Base-by-base conservation (phyloP, 306 rosid genomes). In the Cucurbita maxima region DNA sequence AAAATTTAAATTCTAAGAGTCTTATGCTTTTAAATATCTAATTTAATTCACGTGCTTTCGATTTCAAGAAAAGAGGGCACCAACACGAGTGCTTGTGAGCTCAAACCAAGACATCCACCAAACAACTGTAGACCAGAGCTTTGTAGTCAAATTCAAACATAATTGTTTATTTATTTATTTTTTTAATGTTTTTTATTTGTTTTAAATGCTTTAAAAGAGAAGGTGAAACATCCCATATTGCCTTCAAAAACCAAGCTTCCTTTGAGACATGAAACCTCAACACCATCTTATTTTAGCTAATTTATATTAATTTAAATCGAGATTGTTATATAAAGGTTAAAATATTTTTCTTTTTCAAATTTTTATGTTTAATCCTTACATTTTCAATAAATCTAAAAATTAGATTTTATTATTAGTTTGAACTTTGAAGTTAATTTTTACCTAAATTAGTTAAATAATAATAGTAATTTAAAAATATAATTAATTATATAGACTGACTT, bases 91-190 rank as follows among this genome's bases (percentile, higher is more conserved):
- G 8, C 41, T 22, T 70, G 74, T 70, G 74, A 70, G 58, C 74
- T 70, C 58, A 70, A 70, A 70, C 45, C 44, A 70, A 50, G 44
- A 70, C 74, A 70, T 70, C 74, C 58, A 70, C 74, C 74, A 70
- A 70, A 70, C 74, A 41, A 43, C 58, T 70, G 44, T 48, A 50
- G 74, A 69, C 30, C 45, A 50, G 58, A 48, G 45, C 58, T 13
- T 47, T 12, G 36, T 20, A 14, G 57, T 68, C 73, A 68, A 68
- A 22, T 68, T 70, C 58, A 3, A 44, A 69, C 74, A 67, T 20
- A 69, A 47, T 48, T 48, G 18, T 22, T 38, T 37, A n/a, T 14
- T 51, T 51, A 14, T 52, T 6, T 0, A n/a, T 22, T 58, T 1
- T 22, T 58, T 57, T 57, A 2, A 30, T n/a, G n/a, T 25, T 30